These are phyloP conservation scores for Melastoma candidum DNA, from an alignment of 441 rosid species.

Conservation along the genomic window DNA sequence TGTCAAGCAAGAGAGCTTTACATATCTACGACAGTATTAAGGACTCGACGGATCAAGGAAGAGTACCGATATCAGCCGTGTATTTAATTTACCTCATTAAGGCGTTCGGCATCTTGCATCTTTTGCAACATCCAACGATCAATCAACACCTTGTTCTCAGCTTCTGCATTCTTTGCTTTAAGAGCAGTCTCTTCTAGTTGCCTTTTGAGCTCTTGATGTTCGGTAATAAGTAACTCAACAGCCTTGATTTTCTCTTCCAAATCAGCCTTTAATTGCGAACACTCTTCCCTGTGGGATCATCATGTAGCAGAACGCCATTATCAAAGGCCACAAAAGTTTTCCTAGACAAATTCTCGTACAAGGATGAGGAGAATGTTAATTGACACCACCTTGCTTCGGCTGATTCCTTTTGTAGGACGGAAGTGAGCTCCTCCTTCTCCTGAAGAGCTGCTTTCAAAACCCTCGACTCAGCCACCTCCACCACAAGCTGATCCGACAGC, in stretches of 20 bases:
- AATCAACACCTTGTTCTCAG: constrained; percentile 76
- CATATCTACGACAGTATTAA: background rate
- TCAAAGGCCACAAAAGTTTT: constrained; percentile 7
- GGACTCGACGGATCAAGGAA: background rate
- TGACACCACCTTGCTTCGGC: constrained; percentile 38
- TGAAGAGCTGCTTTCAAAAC: constrained; percentile 52
- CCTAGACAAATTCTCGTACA: background rate
- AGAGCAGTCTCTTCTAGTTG: constrained; percentile 52
- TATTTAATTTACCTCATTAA: constrained; percentile 57
- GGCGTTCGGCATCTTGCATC: constrained; percentile 93
- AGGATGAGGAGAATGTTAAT: constrained; percentile 4
- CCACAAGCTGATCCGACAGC: constrained; percentile 78
- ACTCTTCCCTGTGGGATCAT: constrained; percentile 44
- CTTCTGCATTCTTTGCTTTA: constrained; percentile 65
- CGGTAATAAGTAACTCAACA: constrained; percentile 49
- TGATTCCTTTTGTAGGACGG: constrained; percentile 43
- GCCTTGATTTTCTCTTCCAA: constrained; percentile 58
- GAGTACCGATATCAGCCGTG: constrained; percentile 7
- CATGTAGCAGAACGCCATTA: constrained; percentile 12
- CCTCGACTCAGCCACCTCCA: constrained; percentile 80
- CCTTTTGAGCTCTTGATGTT: constrained; percentile 40
- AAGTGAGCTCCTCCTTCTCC: constrained; percentile 52
- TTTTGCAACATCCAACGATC: constrained; percentile 97
- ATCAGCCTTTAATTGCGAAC: constrained; percentile 37
- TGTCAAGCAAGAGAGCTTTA: background rate